These are phyloP conservation scores for sunflower (Helianthus annuus) DNA, from an alignment of 129 eudicot species.

Conservation along the genomic window DNA sequence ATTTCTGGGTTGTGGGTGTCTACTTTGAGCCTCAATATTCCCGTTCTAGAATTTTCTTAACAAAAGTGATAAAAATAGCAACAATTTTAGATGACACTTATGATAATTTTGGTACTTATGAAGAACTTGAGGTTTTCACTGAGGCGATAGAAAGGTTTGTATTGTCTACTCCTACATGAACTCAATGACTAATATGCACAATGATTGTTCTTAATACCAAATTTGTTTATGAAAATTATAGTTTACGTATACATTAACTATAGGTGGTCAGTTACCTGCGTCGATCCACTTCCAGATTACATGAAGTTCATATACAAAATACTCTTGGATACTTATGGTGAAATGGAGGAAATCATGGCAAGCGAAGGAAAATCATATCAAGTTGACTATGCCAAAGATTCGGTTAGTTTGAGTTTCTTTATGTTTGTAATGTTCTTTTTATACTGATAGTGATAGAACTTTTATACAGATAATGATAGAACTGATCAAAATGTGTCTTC, in stretches of 20 bases:
- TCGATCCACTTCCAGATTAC: background rate
- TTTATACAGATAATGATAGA: background rate
- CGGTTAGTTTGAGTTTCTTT: background rate
- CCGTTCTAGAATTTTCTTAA: background rate
- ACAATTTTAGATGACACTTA: background rate
- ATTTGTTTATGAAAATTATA: no score
- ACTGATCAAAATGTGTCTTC: background rate
- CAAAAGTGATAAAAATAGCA: background rate
- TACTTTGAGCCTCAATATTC: constrained; percentile 3
- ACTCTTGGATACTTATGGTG: background rate
- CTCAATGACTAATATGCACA: background rate
- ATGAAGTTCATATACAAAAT: background rate
- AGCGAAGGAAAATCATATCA: background rate
- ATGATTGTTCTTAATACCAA: background rate
- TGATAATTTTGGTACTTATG: background rate
- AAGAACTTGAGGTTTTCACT: background rate
- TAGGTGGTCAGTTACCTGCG: background rate
- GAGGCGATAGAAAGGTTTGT: constrained; percentile 3
- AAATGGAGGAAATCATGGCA: background rate
- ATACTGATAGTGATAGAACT: no score
- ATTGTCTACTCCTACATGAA: background rate
- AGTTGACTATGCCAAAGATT: background rate
- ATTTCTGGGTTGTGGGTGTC: background rate
- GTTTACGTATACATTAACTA: no score
- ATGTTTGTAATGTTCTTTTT: background rate